Base-by-base conservation (phyloP, 495 filamentous ascomycete species). In the Penicillium desertorum region DNA sequence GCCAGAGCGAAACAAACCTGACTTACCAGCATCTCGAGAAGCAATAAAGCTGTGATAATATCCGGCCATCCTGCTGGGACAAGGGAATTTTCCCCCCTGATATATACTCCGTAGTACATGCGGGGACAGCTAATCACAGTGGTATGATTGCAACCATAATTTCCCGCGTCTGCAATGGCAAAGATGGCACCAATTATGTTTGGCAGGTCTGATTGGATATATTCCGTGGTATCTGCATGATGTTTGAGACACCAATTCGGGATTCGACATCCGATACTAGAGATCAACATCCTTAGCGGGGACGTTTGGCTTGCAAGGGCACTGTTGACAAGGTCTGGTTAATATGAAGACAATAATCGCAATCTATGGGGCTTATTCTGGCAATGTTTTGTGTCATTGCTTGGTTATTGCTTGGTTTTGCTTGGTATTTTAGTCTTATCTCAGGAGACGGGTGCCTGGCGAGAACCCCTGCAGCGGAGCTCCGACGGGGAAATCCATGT, bases 1-100 rank as follows among this genome's bases (percentile, higher is more conserved):
- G 68, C 63, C 57, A 71, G 41, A 20, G 62, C 57, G 43, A 60
- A 46, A 54, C 44, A 58, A 10, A 61, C 25, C 59, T 47, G 77
- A 74, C 50, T 58, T n/a, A 66, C 8, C 29, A 63, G 46, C 65
- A 68, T 68, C 8, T 22, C 27, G 9, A 32, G n/a, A 27, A 47
- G 19, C 7, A 42, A 20, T 37, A 29, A n/a, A 36, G 47, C 22
- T 9, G 48, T 36, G 14, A 5, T 7, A 1, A 30, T 48, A n/a
- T 34, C 9, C 22, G 11, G 19, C 17, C 23, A 56, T 39, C 16
- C 5, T 36, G 11, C 32, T 16, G 44, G 23, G 45, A 19, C 12
- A 7, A n/a, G 54, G 53, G 22, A 16, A 19, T 48, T 41, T 41
- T 20, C 11, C 45, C 23, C 34, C 39, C 17, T 41, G 12, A 47